phyloP scores from a whole-genome alignment of 2,329 filamentous ascomycete species.

The Epichloe bromicola region DNA sequence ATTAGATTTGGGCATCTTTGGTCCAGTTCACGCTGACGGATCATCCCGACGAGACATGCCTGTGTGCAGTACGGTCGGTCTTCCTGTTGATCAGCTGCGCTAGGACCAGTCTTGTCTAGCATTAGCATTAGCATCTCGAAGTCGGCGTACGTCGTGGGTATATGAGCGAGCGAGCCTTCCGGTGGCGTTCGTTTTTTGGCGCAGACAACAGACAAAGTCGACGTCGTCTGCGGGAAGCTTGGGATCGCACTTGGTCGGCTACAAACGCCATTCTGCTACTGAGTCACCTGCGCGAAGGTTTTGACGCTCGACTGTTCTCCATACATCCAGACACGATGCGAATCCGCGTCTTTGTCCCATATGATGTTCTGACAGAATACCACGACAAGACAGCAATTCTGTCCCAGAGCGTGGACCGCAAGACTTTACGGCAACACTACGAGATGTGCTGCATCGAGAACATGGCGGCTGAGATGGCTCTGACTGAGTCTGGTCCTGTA shows the following conservation, averaged over 20 bases:
- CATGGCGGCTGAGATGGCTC: conserved; percentile 4
- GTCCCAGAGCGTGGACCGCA: conserved; percentile 3
- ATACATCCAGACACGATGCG: conserved; percentile 11
- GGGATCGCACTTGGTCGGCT: background rate
- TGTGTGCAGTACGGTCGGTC: conserved; percentile 23
- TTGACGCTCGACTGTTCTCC: conserved; percentile 12
- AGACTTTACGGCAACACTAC: conserved; percentile 10
- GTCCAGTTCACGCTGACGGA: conserved; percentile 18
- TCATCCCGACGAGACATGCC: conserved; percentile 24
- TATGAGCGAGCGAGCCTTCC: no score
- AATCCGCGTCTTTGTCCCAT: conserved; percentile 11
- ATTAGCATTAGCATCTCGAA: no score
- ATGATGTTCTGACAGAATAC: conserved; percentile 6
- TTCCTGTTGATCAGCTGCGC: background rate
- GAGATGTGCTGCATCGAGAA: conserved; percentile 14
- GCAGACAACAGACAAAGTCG: background rate
- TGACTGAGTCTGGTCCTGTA: background rate
- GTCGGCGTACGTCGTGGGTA: no score
- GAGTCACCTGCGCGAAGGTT: conserved; percentile 10
- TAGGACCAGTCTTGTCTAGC: no score
- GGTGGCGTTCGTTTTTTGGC: no score
- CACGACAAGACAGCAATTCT: conserved; percentile 6
- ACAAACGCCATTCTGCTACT: conserved; percentile 9
- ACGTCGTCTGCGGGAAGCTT: background rate
- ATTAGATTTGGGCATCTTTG: conserved; percentile 25